A percentile compares a stretch with the other conserved stretches of the same genome.
These are phyloP conservation scores for Penicillium sp. DNA, from an alignment of 2,329 filamentous ascomycete genomes.

Conservation along the genomic window DNA sequence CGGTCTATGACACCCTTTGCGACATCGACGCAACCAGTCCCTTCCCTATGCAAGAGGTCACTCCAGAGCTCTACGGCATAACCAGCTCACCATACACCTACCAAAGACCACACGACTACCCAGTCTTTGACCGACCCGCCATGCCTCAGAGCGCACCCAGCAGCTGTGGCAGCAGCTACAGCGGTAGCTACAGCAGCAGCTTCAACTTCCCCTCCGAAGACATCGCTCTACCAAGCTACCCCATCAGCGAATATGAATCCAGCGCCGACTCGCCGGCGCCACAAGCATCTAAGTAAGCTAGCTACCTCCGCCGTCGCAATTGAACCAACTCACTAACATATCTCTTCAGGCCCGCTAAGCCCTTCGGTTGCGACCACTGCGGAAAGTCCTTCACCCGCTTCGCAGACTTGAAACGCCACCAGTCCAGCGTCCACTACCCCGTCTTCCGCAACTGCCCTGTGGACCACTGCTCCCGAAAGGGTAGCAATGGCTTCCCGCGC, in stretches of 20 bases:
- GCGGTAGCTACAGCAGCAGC: constrained; percentile 10
- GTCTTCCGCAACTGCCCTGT: constrained; percentile 47
- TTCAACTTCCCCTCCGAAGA: constrained; percentile 22
- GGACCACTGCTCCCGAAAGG: constrained; percentile 48
- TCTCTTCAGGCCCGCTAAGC: constrained; percentile 29
- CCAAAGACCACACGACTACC: constrained; percentile 12
- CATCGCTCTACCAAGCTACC: constrained; percentile 18
- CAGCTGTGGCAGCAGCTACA: constrained; percentile 20
- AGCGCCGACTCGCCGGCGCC: constrained; percentile 22
- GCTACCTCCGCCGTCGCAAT: neutral
- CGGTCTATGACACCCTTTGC: constrained; percentile 21
- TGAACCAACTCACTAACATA: constrained; percentile 6
- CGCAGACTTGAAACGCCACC: constrained; percentile 53
- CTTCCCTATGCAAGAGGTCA: constrained; percentile 19
- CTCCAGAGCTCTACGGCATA: constrained; percentile 19
- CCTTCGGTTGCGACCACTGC: constrained; percentile 36
- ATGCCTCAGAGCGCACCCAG: constrained; percentile 30
- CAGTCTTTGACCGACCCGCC: constrained; percentile 24
- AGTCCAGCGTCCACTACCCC: constrained; percentile 48
- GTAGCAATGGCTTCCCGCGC: constrained; percentile 53
- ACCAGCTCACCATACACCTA: constrained; percentile 25
- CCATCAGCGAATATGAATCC: constrained; percentile 14
- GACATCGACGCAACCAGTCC: constrained; percentile 19
- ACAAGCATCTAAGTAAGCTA: constrained; percentile 26
- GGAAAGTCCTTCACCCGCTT: constrained; percentile 46